Base-by-base conservation (phyloP, 441 rosid species). In the Metrosideros polymorpha region DNA sequence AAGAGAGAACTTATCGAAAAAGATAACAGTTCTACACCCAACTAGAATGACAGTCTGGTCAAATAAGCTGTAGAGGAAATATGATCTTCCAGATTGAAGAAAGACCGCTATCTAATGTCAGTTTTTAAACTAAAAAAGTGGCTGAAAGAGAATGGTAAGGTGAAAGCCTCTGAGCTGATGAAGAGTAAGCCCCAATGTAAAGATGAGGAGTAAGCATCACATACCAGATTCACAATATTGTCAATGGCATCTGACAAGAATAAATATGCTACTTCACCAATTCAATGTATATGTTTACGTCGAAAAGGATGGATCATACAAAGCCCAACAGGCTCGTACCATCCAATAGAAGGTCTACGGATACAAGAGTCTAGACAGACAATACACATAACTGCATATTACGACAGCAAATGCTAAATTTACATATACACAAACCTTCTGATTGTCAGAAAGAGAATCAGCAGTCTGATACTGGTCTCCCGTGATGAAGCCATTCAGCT, bases 391-490 rank as follows among this genome's bases (percentile, higher is more conserved):
- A 88, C 61, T 57, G 54, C 63, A 47, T 82, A 35, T 9, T 35
- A 66, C 4, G 2, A 66, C 1, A 6, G 45, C 77, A 35, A 66
- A 66, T 35, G 77, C 76, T 42, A 71, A 39, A 71, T 71, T 71
- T 71, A 71, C 79, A 71, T 39, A 59, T 19, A 47, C 55, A 29
- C 82, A 15, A 12, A 96, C 99, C 99, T 98, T 98, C 89, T 98
- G 99, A 89, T 91, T 94, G 39, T 97, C 97, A 29, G 95, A 91
- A 85, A 98, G 97, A 90, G 97, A 91, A 90, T 93, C 95, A 29
- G 95, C 95, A 83, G 98, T 84, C 85, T 86, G 84, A 91, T 95
- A 98, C 88, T 96, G 98, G n/a, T 93, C 99, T 55, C 93, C 99
- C 3, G 99, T 90, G 85, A 95, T 95, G 87, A 98, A 95, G 79